These are phyloP conservation scores for Zymoseptoria brevis DNA, from an alignment of 2,329 filamentous ascomycete genomes.

Conservation along the genomic window DNA sequence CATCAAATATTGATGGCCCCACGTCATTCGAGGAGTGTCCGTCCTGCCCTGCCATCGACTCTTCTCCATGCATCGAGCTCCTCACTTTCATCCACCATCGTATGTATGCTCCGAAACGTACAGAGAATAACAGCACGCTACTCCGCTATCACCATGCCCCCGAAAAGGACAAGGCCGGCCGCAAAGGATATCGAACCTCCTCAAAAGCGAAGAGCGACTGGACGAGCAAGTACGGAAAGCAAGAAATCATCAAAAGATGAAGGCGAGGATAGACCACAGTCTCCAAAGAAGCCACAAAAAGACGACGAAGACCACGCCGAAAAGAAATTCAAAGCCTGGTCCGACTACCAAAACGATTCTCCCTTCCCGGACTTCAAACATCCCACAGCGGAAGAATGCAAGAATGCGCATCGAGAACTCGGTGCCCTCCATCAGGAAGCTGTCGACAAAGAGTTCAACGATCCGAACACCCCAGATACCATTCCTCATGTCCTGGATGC, in stretches of 20 bases:
- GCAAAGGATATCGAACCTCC: neutral
- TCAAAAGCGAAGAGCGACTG: neutral
- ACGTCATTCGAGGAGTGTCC: too few relatives aligned
- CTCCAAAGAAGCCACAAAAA: neutral
- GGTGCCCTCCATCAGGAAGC: neutral
- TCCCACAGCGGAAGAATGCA: neutral
- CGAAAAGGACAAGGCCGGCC: neutral
- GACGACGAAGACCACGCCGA: neutral
- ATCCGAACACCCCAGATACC: neutral
- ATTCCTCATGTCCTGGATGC: slow-evolving; percentile 4
- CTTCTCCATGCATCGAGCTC: too few relatives aligned
- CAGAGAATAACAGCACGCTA: neutral
- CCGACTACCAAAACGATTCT: neutral
- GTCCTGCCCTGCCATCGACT: too few relatives aligned
- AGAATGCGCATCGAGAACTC: neutral
- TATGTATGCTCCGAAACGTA: neutral
- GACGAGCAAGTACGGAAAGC: neutral
- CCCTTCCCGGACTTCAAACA: neutral
- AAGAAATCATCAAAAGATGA: neutral
- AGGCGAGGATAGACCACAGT: neutral
- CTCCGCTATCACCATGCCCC: neutral
- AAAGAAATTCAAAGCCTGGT: neutral
- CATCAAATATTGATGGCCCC: too few relatives aligned
- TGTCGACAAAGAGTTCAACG: neutral
- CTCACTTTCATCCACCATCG: too few relatives aligned